These are phyloP conservation scores for Trifolium dubium DNA, from an alignment of 306 rosid genomes.

Conservation along the genomic window DNA sequence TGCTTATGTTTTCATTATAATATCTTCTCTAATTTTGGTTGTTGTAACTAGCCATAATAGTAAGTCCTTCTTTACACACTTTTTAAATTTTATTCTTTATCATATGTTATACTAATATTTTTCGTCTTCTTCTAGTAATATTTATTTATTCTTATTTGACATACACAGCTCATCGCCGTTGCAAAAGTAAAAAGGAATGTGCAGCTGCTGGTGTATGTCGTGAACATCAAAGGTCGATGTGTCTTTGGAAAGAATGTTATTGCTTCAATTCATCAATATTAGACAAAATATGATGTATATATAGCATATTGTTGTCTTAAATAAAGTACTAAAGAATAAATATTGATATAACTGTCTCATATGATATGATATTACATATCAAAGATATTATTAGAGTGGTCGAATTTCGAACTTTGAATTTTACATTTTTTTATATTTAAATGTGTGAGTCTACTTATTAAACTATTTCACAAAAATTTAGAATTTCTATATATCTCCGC, in stretches of 20 bases:
- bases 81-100: background rate
- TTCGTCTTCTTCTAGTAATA: background rate
- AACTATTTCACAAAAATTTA: background rate
- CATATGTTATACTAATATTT: background rate
- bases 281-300: too few species aligned
- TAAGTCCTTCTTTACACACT: background rate
- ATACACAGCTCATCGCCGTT: background rate
- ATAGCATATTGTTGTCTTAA: too few species aligned
- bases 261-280: background rate
- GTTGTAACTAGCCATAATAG: background rate
- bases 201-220: background rate
- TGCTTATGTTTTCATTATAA: background rate
- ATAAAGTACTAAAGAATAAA: too few species aligned
- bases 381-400: too few species aligned
- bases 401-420: too few species aligned
- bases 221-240: background rate
- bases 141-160: background rate
- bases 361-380: too few species aligned
- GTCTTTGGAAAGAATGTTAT: background rate
- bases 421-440: too few species aligned
- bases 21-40: background rate
- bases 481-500: too few species aligned
- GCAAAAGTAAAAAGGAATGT: background rate
- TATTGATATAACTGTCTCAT: too few species aligned
- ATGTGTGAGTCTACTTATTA: too few species aligned